phyloP scores from a whole-genome alignment of 2,329 filamentous ascomycete genomes.

The Penicillium digitatum region DNA sequence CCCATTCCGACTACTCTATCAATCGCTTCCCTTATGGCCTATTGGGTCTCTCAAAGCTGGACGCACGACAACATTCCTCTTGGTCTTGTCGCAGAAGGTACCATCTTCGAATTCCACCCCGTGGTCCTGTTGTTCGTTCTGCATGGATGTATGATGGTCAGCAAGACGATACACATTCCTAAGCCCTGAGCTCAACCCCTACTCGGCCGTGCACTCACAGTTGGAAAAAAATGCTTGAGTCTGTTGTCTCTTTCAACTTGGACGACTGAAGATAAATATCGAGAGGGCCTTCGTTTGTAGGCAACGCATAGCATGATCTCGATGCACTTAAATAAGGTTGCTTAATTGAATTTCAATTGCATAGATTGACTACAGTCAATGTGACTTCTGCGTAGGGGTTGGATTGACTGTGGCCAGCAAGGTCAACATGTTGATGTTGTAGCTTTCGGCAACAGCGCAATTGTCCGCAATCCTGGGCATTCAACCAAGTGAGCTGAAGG shows the following conservation, averaged over 20 bases:
- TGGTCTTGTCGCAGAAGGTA: conserved; percentile 65
- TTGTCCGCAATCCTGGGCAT: background rate
- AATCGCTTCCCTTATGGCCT: conserved; percentile 80
- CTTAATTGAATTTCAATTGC: conserved; percentile 13
- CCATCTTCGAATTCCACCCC: conserved; percentile 77
- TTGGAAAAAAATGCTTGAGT: conserved; percentile 11
- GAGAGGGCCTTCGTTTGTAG: conserved; percentile 13
- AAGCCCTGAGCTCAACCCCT: conserved; percentile 57
- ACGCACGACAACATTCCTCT: conserved; percentile 73
- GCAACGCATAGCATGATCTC: conserved; percentile 16
- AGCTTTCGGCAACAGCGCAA: background rate
- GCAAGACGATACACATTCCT: conserved; percentile 89
- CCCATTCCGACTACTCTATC: conserved; percentile 87
- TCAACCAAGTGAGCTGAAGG: background rate
- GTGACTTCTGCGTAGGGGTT: background rate
- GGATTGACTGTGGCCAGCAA: background rate
- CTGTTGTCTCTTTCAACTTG: conserved; percentile 15
- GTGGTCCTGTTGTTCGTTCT: conserved; percentile 73
- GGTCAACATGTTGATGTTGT: background rate
- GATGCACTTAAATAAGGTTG: conserved; percentile 16
- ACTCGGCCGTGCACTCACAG: conserved; percentile 12
- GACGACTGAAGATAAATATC: conserved; percentile 19
- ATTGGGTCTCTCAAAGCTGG: conserved; percentile 80
- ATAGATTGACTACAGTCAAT: conserved; percentile 8
- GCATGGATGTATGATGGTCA: conserved; percentile 93